phyloP scores from a whole-genome alignment of 108 stramenopile species.

The Skeletonema marinoi region DNA sequence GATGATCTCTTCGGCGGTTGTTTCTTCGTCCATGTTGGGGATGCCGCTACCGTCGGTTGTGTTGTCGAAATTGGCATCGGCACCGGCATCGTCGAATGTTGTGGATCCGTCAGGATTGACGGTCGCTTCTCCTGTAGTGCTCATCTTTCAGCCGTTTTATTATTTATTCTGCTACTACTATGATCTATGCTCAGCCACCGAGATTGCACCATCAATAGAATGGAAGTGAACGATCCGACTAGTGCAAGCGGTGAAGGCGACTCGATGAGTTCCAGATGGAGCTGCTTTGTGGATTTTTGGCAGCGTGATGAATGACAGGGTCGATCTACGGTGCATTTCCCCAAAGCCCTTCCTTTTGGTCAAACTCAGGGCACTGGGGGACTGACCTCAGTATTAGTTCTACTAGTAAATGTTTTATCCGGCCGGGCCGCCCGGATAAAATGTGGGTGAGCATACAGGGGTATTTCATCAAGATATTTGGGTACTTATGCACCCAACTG shows the following conservation, averaged over 20 bases:
- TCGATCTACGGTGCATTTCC: too few species aligned
- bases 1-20: slow-evolving; percentile 33
- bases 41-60: slow-evolving; percentile 27
- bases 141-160: slow-evolving; percentile 15
- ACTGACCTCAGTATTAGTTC: too few species aligned
- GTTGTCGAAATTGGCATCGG: slow-evolving; percentile 10
- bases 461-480: too few species aligned
- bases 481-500: too few species aligned
- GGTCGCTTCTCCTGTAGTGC: slow-evolving; percentile 52
- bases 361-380: too few species aligned
- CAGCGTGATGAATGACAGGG: too few species aligned
- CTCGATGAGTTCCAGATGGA: not conserved
- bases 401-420: too few species aligned
- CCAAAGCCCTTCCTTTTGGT: too few species aligned
- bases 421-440: too few species aligned
- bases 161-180: not conserved
- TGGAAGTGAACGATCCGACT: too few species aligned
- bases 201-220: not conserved
- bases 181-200: not conserved
- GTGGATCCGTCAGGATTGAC: slow-evolving; percentile 84
- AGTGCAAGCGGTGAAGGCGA: too few species aligned
- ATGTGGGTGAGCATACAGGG: too few species aligned
- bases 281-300: not conserved
- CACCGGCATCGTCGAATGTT: slow-evolving; percentile 57
- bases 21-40: slow-evolving; percentile 26